These are phyloP conservation scores for Bryum argenteum DNA, from an alignment of 225 moss, liverwort and hornwort species.

Conservation along the genomic window DNA sequence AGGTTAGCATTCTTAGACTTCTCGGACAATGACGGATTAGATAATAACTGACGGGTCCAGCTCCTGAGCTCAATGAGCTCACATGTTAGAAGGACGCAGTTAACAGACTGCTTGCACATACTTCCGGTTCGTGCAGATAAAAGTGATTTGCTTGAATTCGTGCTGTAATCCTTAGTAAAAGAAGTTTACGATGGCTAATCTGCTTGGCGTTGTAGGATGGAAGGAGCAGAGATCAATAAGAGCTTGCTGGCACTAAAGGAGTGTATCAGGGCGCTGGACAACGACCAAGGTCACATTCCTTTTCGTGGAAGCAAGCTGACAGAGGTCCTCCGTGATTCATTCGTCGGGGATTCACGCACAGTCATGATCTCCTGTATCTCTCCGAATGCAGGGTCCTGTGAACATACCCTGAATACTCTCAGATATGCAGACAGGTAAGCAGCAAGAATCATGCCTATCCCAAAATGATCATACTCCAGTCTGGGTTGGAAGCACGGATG, in stretches of 20 bases:
- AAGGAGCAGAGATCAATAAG: constrained; percentile 89
- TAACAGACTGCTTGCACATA: too few relatives aligned
- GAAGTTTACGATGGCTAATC: constrained; percentile 5
- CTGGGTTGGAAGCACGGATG: too few relatives aligned
- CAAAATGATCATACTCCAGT: too few relatives aligned
- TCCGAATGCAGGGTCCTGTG: constrained; percentile 83
- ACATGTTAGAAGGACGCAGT: too few relatives aligned
- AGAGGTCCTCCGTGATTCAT: constrained; percentile 84
- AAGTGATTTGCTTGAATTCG: too few relatives aligned
- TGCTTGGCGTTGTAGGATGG: constrained; percentile 57
- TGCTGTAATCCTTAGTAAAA: too few relatives aligned
- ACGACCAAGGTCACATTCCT: constrained; percentile 82
- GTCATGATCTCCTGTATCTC: constrained; percentile 90
- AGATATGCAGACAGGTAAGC: constrained; percentile 81
- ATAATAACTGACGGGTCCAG: too few relatives aligned
- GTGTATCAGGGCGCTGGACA: constrained; percentile 84
- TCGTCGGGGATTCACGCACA: constrained; percentile 79
- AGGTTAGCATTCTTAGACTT: constrained; percentile 39
- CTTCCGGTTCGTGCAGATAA: too few relatives aligned
- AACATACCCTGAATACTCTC: constrained; percentile 82
- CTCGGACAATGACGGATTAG: constrained; percentile 3
- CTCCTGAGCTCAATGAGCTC: too few relatives aligned
- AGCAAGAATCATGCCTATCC: background rate
- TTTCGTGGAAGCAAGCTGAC: constrained; percentile 82
- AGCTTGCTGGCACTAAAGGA: constrained; percentile 85